These are phyloP conservation scores for Scytalidium sp. DNA, from an alignment of 2,329 filamentous ascomycete species.

Conservation along the genomic window DNA sequence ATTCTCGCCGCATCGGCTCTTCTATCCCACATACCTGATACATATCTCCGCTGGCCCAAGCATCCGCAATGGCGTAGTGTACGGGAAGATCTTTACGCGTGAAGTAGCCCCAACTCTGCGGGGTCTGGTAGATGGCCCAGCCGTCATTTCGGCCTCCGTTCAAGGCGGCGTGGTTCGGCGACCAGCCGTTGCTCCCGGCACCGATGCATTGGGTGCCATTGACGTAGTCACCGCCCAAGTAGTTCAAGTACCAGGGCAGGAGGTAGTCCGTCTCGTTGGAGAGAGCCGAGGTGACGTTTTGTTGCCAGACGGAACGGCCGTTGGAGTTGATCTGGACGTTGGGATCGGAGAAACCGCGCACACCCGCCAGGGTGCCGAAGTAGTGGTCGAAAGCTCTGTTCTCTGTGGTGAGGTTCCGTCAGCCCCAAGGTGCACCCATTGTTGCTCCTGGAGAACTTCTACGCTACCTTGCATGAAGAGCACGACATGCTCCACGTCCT, in stretches of 20 bases:
- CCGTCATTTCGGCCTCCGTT: constrained; percentile 48
- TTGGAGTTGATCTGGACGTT: constrained; percentile 38
- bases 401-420: no score
- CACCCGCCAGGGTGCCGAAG: background rate
- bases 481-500: constrained; percentile 51
- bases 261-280: constrained; percentile 37
- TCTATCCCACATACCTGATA: no score
- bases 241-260: constrained; percentile 52
- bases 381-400: constrained; percentile 36
- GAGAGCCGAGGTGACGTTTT: no score
- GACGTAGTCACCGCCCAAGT: constrained; percentile 43
- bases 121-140: constrained; percentile 50
- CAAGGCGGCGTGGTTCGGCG: constrained; percentile 45
- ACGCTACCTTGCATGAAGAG: constrained; percentile 59
- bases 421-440: no score
- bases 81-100: constrained; percentile 46
- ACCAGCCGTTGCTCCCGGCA: constrained; percentile 47
- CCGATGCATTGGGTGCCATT: constrained; percentile 51
- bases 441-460: no score
- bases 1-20: no score
- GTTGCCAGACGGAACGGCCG: constrained; percentile 12
- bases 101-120: constrained; percentile 48
- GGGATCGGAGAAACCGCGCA: constrained; percentile 35
- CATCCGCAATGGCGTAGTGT: constrained; percentile 51
- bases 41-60: constrained; percentile 52